Percentiles rank a stretch among this genome's conserved stretches.
Evolutionary conservation across 2,329 filamentous ascomycete genomes (phyloP).

Genomic region (Diaporthe capsici): DNA sequence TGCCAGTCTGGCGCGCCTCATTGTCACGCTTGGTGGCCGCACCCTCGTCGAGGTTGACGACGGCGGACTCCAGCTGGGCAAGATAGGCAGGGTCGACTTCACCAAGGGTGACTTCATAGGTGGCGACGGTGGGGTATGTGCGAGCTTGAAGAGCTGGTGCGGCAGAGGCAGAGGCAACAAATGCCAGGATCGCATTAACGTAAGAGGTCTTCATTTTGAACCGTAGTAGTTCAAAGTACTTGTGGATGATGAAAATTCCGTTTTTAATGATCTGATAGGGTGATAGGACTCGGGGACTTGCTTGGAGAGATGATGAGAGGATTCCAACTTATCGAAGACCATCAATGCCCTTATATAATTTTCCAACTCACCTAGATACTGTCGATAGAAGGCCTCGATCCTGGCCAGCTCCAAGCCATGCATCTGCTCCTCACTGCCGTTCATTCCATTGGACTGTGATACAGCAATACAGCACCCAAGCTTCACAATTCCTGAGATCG

Average conservation of each 20-base stretch:
- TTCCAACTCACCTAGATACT: neutral
- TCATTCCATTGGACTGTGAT: neutral
- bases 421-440: neutral
- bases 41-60: conserved; percentile 16
- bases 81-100: conserved; percentile 20
- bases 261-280: no score
- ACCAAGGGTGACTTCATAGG: neutral
- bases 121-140: conserved; percentile 33
- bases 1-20: conserved; percentile 25
- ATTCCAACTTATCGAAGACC: no score
- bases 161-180: neutral
- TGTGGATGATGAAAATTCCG: neutral
- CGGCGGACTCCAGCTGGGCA: neutral
- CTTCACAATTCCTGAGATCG: neutral
- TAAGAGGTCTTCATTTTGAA: neutral
- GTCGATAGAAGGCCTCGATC: rapidly evolving
- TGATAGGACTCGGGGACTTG: no score
- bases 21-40: neutral
- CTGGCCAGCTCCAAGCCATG: neutral
- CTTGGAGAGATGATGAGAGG: neutral
- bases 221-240: neutral
- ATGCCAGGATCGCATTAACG: neutral
- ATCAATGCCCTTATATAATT: neutral
- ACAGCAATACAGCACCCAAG: neutral
- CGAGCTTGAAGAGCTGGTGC: conserved; percentile 28